Percentiles rank a stretch among this genome's conserved stretches.
Evolutionary conservation across 805 yeast genomes (phyloP).

Genomic region (Kluyveromyces lactis): DNA sequence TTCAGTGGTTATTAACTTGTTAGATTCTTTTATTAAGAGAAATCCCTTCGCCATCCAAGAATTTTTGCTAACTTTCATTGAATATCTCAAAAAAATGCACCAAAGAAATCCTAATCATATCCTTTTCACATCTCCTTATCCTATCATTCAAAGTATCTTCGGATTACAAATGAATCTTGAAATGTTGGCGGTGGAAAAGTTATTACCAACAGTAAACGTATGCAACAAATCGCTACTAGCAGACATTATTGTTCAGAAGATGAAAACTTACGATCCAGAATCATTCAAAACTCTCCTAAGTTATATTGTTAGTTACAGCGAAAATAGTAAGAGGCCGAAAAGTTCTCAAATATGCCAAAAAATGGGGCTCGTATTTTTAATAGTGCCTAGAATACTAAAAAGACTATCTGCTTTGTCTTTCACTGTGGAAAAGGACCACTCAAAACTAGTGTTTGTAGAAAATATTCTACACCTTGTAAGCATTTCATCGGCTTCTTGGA

Average conservation of each 20-base stretch:
- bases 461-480: not conserved
- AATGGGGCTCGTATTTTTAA: no score
- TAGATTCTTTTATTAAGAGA: constrained; percentile 30
- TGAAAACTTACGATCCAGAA: constrained; percentile 11
- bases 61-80: constrained; percentile 20
- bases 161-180: constrained; percentile 25
- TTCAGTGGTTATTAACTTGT: constrained; percentile 22
- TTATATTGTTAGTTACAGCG: no score
- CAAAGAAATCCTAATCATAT: constrained; percentile 21
- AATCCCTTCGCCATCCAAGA: constrained; percentile 17
- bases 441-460: not conserved
- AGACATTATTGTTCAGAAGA: constrained; percentile 28
- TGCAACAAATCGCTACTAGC: constrained; percentile 26
- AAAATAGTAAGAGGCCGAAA: no score
- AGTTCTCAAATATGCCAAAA: no score
- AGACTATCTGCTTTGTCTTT: no score
- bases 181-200: constrained; percentile 27
- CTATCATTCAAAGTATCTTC: constrained; percentile 16
- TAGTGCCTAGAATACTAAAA: no score
- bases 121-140: constrained; percentile 26
- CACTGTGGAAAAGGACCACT: no score
- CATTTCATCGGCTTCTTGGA: not conserved
- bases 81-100: constrained; percentile 17
- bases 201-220: constrained; percentile 8
- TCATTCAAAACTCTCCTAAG: not conserved